Evolutionary conservation across 148 eudicot genomes (phyloP).

Genomic region (Agrostemma githago): DNA sequence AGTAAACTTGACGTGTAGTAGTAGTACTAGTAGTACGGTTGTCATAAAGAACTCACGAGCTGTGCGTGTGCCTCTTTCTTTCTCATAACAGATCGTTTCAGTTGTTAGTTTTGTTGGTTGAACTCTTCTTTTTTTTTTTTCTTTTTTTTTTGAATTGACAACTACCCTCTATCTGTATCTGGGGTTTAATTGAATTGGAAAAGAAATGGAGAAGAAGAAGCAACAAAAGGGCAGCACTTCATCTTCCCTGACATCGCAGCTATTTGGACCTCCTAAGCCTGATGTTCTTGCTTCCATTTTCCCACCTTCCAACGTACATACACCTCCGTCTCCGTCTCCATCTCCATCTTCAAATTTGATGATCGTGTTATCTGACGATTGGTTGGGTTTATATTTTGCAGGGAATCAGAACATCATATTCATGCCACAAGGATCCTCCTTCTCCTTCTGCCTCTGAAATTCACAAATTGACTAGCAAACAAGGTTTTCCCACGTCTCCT

Average conservation of each 20-base stretch:
- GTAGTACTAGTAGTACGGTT: background rate
- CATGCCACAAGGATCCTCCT: conserved; percentile 29
- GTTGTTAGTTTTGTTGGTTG: conserved; percentile 11
- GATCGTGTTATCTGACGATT: too few relatives aligned
- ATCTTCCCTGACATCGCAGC: conserved; percentile 59
- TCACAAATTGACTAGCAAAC: conserved; percentile 24
- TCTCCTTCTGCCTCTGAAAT: conserved; percentile 13
- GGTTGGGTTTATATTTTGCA: too few relatives aligned
- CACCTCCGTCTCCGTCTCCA: too few relatives aligned
- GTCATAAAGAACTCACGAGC: background rate
- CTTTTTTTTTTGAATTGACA: background rate
- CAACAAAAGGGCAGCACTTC: conserved; percentile 30
- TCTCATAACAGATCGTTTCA: background rate
- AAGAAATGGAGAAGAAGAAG: conserved; percentile 46
- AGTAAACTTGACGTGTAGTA: too few relatives aligned
- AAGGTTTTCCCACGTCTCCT: conserved; percentile 18
- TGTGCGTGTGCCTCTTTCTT: background rate
- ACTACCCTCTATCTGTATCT: background rate
- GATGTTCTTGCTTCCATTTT: conserved; percentile 46
- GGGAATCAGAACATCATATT: background rate
- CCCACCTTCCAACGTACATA: conserved; percentile 49
- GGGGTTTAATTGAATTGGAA: background rate
- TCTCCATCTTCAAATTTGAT: too few relatives aligned
- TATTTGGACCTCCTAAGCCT: conserved; percentile 55
- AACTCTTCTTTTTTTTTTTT: background rate